phyloP scores from a whole-genome alignment of 2,329 filamentous ascomycete species.

The Neurospora crassa region DNA sequence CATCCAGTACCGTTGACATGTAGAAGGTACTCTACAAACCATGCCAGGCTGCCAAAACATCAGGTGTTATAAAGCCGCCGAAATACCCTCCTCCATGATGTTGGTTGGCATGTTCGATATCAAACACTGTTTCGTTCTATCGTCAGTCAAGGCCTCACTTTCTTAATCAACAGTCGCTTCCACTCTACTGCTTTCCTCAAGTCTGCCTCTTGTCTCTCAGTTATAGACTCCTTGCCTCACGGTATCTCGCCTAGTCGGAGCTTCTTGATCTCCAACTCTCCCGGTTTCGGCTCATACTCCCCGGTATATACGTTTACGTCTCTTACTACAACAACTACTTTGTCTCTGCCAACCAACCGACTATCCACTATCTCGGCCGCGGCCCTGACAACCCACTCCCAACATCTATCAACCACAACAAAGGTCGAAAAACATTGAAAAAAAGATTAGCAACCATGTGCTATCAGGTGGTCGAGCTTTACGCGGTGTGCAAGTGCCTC shows the following conservation, averaged over 20 bases:
- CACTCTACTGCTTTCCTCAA: conserved; percentile 13
- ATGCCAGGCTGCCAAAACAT: conserved; percentile 26
- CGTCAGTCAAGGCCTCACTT: conserved; percentile 6
- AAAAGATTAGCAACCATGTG: conserved; percentile 52
- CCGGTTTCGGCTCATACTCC: neutral
- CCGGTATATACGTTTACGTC: neutral
- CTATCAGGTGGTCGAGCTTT: conserved; percentile 76
- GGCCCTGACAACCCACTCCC: neutral
- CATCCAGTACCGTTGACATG: conserved; percentile 20
- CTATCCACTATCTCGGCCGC: neutral
- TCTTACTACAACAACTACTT: neutral
- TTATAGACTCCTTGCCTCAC: neutral
- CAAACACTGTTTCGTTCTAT: conserved; percentile 11
- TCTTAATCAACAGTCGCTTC: conserved; percentile 5
- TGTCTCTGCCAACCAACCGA: neutral
- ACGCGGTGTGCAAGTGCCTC: conserved; percentile 76
- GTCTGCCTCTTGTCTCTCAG: conserved; percentile 9
- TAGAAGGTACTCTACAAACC: conserved; percentile 12
- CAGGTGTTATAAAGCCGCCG: conserved; percentile 42
- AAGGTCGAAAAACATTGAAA: neutral
- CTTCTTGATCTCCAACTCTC: neutral
- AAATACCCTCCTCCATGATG: conserved; percentile 32
- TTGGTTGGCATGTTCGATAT: conserved; percentile 17
- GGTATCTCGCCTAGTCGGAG: neutral
- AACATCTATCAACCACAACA: neutral